Percentiles rank a stretch among this genome's conserved stretches.
Evolutionary conservation across 2,329 filamentous ascomycete genomes (phyloP).

Genomic region (Paraphoma chrysanthemicola): DNA sequence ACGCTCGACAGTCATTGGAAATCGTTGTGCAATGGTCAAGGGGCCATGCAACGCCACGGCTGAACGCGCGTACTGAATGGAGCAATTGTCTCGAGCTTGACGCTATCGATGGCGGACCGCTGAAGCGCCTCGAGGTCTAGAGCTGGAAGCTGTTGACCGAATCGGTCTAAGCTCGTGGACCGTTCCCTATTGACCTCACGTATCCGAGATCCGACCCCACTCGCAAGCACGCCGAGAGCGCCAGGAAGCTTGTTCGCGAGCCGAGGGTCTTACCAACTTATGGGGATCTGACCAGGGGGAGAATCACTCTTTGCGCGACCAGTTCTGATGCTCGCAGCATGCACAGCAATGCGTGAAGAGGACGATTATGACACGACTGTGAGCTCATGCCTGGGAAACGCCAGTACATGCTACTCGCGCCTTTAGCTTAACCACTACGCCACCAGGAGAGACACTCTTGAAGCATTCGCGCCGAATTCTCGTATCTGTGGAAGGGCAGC

Average conservation of each 20-base stretch:
- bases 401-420: too few relatives aligned
- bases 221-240: background rate
- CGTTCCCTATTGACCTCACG: background rate
- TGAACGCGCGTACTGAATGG: conserved; percentile 4
- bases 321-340: too few relatives aligned
- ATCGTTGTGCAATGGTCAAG: conserved; percentile 1
- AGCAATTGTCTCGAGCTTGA: conserved; percentile 5
- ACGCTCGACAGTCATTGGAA: background rate
- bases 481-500: background rate
- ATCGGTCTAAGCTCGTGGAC: background rate
- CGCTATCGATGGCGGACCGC: conserved; percentile 14
- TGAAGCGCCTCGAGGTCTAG: conserved; percentile 8
- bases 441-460: background rate
- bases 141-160: conserved; percentile 2
- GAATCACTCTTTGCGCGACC: background rate
- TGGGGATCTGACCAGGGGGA: background rate
- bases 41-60: background rate
- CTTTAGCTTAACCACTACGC: too few relatives aligned
- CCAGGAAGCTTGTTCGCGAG: background rate
- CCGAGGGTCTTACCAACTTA: background rate
- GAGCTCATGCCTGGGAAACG: too few relatives aligned
- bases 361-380: too few relatives aligned
- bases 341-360: too few relatives aligned
- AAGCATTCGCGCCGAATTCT: background rate
- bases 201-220: background rate